A percentile compares a stretch with the other conserved stretches of the same genome.
Evolutionary conservation across 805 yeast genomes (phyloP).

Genomic region (Lachancea sp.): DNA sequence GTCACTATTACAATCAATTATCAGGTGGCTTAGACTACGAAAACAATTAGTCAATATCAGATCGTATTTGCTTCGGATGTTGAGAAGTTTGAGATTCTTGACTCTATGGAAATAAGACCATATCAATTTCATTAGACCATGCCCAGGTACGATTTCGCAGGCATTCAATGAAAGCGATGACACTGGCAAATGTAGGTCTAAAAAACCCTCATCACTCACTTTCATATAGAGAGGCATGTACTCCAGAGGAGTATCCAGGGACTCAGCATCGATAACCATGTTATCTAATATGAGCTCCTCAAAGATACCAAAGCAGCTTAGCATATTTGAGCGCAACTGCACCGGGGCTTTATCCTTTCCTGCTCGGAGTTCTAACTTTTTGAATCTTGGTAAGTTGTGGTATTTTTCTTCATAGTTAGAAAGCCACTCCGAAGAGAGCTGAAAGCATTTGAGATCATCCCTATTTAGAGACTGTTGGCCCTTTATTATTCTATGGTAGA

Average conservation of each 20-base stretch:
- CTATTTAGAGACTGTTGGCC: conserved; percentile 30
- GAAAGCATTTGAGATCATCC: conserved; percentile 28
- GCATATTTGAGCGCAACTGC: conserved; percentile 36
- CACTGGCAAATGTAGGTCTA: conserved; percentile 34
- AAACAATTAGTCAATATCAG: conserved; percentile 45
- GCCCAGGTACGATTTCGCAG: conserved; percentile 34
- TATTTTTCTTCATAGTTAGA: conserved; percentile 25
- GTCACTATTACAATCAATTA: conserved; percentile 44
- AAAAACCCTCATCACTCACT: conserved; percentile 17
- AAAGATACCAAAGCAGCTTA: conserved; percentile 42
- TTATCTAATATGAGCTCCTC: conserved; percentile 40
- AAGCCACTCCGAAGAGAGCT: conserved; percentile 25
- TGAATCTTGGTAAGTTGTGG: conserved; percentile 26
- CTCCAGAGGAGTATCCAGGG: conserved; percentile 33
- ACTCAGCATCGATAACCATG: conserved; percentile 42
- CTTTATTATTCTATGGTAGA: conserved; percentile 29
- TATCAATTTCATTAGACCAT: conserved; percentile 33
- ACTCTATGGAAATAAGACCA: conserved; percentile 40
- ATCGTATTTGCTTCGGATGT: conserved; percentile 40
- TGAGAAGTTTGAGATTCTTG: conserved; percentile 33
- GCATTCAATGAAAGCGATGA: conserved; percentile 28
- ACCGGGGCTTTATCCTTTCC: conserved; percentile 15
- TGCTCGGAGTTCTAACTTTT: conserved; percentile 23
- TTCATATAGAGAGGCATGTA: conserved; percentile 28
- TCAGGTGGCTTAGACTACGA: conserved; percentile 34